A percentile compares a stretch with the other conserved stretches of the same genome.
Conservation (phyloP, 306 rosid genomes). For the Abrus pulchellus region DNA sequence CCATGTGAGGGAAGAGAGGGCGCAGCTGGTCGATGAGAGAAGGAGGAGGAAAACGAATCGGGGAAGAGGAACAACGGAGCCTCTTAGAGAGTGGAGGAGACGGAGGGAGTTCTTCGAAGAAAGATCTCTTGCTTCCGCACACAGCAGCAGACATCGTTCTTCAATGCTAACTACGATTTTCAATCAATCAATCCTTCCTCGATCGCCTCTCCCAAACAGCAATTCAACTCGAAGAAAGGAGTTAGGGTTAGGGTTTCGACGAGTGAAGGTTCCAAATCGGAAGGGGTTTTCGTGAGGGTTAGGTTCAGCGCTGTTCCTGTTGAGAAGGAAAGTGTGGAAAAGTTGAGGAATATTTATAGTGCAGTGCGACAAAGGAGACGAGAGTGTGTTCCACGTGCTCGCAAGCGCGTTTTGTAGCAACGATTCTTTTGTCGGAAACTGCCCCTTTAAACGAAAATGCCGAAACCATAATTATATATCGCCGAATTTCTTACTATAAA, state of each 20-base stretch:
- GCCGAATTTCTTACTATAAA: too few relatives aligned
- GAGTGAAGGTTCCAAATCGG: not conserved
- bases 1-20: slow-evolving; percentile 84
- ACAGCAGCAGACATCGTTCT: slow-evolving; percentile 98
- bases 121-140: slow-evolving; percentile 98
- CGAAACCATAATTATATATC: too few relatives aligned
- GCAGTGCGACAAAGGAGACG: slow-evolving; percentile 24
- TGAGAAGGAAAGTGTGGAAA: not conserved
- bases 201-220: slow-evolving; percentile 18
- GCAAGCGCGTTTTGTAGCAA: slow-evolving; percentile 19
- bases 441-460: not conserved
- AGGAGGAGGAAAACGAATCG: slow-evolving; percentile 67
- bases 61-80: slow-evolving; percentile 93
- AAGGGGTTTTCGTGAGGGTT: slow-evolving; percentile 50
- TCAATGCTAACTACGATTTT: slow-evolving; percentile 36
- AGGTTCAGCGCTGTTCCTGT: slow-evolving; percentile 40
- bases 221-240: not conserved
- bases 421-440: not conserved
- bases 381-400: slow-evolving; percentile 35
- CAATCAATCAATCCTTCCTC: slow-evolving; percentile 32
- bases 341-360: slow-evolving; percentile 23
- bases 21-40: slow-evolving; percentile 76
- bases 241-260: slow-evolving; percentile 40
- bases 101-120: slow-evolving; percentile 95
- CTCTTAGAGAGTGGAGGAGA: slow-evolving; percentile 90